phyloP scores from a whole-genome alignment of 2,329 filamentous ascomycete genomes.

The Alternaria sp. region DNA sequence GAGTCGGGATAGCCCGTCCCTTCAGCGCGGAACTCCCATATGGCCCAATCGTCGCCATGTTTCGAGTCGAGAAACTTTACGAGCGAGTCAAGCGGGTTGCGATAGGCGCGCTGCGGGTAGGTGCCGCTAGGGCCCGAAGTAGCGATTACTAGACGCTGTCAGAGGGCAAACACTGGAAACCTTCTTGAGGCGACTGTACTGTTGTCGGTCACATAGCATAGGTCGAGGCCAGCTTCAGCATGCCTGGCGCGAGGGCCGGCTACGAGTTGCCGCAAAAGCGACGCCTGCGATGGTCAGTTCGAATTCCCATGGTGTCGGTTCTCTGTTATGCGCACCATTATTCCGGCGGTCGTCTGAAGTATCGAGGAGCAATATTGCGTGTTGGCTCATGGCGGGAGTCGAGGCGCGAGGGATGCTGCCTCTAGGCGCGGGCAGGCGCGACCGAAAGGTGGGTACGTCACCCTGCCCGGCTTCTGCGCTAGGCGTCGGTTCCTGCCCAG shows the following conservation, averaged over 20 bases:
- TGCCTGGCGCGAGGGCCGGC: slow-evolving; percentile 85
- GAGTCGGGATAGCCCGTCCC: slow-evolving; percentile 94
- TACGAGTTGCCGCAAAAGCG: slow-evolving; percentile 84
- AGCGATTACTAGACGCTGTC: slow-evolving; percentile 58
- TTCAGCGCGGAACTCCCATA: slow-evolving; percentile 98
- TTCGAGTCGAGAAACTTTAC: slow-evolving; percentile 87
- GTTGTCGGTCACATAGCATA: slow-evolving; percentile 92
- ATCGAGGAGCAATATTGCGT: not conserved
- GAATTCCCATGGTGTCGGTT: not conserved
- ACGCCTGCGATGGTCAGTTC: slow-evolving; percentile 33
- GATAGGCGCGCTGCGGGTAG: slow-evolving; percentile 90
- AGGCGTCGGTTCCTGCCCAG: slow-evolving; percentile 7
- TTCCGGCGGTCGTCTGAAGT: not conserved
- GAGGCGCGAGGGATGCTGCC: not conserved
- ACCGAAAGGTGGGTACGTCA: slow-evolving; percentile 15
- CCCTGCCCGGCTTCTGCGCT: slow-evolving; percentile 1
- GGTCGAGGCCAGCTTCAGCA: slow-evolving; percentile 84
- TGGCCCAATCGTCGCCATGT: slow-evolving; percentile 82
- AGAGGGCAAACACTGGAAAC: slow-evolving; percentile 39
- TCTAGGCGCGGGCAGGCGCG: slow-evolving; percentile 5
- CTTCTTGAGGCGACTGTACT: slow-evolving; percentile 56
- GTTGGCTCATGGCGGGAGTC: slow-evolving; percentile 6
- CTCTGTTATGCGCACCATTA: slow-evolving; percentile 4
- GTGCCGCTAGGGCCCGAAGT: slow-evolving; percentile 90
- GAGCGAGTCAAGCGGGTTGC: slow-evolving; percentile 87